A percentile compares a stretch with the other conserved stretches of the same genome.
These are phyloP conservation scores for Leonotis leonurus DNA, from an alignment of 257 asterid genomes.

Conservation along the genomic window DNA sequence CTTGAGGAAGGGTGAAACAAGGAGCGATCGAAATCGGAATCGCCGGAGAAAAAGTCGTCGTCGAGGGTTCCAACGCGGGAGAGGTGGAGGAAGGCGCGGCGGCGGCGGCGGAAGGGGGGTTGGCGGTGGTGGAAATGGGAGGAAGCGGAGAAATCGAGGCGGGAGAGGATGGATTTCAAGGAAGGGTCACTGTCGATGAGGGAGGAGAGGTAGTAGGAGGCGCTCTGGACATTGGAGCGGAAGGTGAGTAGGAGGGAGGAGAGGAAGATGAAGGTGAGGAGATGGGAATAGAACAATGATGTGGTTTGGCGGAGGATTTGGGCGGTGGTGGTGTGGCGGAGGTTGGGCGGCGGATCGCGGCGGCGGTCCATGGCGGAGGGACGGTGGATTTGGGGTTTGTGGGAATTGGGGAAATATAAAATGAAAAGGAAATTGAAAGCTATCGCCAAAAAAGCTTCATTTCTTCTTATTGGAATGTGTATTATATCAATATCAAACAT, in stretches of 20 bases:
- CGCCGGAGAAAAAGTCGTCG: slow-evolving; percentile 88
- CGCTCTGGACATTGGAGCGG: slow-evolving; percentile 64
- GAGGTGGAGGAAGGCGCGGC: slow-evolving; percentile 81
- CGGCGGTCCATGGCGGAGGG: slow-evolving; percentile 35
- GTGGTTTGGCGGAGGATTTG: slow-evolving; percentile 61
- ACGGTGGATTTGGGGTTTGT: too few relatives aligned
- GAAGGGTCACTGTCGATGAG: slow-evolving; percentile 69
- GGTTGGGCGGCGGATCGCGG: slow-evolving; percentile 38
- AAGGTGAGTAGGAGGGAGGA: slow-evolving; percentile 52
- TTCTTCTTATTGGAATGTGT: neutral
- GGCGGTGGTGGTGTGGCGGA: slow-evolving; percentile 34
- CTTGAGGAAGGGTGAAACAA: slow-evolving; percentile 48
- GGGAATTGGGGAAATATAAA: slow-evolving; percentile 7
- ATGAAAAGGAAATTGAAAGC: neutral
- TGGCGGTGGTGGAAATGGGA: slow-evolving; percentile 34
- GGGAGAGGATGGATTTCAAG: slow-evolving; percentile 65
- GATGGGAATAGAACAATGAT: slow-evolving; percentile 38
- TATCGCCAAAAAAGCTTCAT: neutral
- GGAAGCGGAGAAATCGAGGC: slow-evolving; percentile 56
- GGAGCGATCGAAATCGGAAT: slow-evolving; percentile 72
- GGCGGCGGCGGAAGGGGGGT: slow-evolving; percentile 51
- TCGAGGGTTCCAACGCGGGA: slow-evolving; percentile 81
- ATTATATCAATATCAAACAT: too few relatives aligned
- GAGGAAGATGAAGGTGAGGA: slow-evolving; percentile 53
- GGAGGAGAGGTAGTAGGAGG: slow-evolving; percentile 66